Conservation (phyloP, 352 stramenopile species). For the Globisporangium acanthophoron region DNA sequence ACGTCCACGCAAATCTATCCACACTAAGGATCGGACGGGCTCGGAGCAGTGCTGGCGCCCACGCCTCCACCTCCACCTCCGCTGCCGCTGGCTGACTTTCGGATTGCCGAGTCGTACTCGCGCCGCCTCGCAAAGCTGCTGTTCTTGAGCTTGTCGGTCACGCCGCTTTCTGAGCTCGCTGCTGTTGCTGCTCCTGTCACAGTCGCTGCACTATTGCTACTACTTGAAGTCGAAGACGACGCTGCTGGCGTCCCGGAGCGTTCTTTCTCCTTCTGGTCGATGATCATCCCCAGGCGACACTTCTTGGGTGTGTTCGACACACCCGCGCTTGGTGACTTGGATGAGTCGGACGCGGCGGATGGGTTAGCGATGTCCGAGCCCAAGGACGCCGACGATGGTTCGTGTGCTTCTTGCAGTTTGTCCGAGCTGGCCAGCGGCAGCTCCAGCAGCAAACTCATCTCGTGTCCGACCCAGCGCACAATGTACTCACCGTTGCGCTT, state of each 20-base stretch:
- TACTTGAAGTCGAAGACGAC: background rate
- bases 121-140: constrained; percentile 65
- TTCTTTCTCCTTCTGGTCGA: constrained; percentile 55
- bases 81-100: constrained; percentile 19
- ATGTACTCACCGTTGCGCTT: constrained; percentile 79
- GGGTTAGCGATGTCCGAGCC: constrained; percentile 6
- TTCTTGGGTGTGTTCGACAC: constrained; percentile 57
- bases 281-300: constrained; percentile 37
- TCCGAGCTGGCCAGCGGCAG: constrained; percentile 35
- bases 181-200: background rate
- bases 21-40: constrained; percentile 4
- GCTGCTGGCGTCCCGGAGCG: background rate
- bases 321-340: constrained; percentile 15
- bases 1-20: background rate
- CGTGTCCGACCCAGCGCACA: constrained; percentile 75
- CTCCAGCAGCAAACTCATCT: constrained; percentile 76
- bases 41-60: background rate
- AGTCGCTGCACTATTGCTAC: constrained; percentile 6
- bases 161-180: constrained; percentile 1
- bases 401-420: constrained; percentile 42
- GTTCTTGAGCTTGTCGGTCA: constrained; percentile 52
- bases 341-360: background rate
- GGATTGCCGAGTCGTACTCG: constrained; percentile 65
- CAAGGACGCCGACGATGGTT: constrained; percentile 15
- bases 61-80: background rate